Evolutionary conservation across 345 rosid species (phyloP).

Genomic region (Reutealis trisperma): DNA sequence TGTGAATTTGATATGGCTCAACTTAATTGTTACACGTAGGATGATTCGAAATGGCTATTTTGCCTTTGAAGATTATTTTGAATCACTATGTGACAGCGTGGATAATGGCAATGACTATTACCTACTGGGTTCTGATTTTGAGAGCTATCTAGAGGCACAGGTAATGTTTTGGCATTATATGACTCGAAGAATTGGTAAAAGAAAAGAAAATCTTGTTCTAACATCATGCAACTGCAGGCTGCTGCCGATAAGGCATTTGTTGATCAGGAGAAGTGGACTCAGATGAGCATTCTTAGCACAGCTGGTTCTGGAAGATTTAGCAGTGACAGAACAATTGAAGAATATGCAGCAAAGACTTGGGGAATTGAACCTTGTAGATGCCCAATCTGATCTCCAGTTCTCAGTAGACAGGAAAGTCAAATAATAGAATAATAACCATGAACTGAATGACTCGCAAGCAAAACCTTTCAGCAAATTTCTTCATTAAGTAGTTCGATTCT

Average conservation of each 20-base stretch:
- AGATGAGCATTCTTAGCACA: slow-evolving; percentile 47
- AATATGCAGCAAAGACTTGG: slow-evolving; percentile 46
- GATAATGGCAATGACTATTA: slow-evolving; percentile 39
- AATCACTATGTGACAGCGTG: slow-evolving; percentile 42
- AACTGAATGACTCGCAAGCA: background rate
- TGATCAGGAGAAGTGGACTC: slow-evolving; percentile 46
- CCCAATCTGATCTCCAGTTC: slow-evolving; percentile 25
- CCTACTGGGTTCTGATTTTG: slow-evolving; percentile 45
- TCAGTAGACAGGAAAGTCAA: background rate
- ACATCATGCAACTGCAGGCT: slow-evolving; percentile 33
- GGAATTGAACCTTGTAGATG: slow-evolving; percentile 42
- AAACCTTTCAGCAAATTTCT: background rate
- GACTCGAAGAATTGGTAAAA: background rate
- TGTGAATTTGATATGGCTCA: background rate
- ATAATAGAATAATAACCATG: background rate
- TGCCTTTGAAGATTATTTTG: slow-evolving; percentile 39
- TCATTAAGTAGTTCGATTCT: background rate
- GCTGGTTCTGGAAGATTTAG: slow-evolving; percentile 50
- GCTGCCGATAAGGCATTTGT: slow-evolving; percentile 51
- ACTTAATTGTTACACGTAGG: slow-evolving; percentile 12
- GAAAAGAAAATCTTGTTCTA: background rate
- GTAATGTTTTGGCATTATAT: slow-evolving; percentile 4
- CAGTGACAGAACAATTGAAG: slow-evolving; percentile 45
- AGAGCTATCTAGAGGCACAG: slow-evolving; percentile 47
- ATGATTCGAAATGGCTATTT: slow-evolving; percentile 49